A percentile compares a stretch with the other conserved stretches of the same genome.
Conservation (phyloP, 352 stramenopile species). For the Pilasporangium apinafurcum region DNA sequence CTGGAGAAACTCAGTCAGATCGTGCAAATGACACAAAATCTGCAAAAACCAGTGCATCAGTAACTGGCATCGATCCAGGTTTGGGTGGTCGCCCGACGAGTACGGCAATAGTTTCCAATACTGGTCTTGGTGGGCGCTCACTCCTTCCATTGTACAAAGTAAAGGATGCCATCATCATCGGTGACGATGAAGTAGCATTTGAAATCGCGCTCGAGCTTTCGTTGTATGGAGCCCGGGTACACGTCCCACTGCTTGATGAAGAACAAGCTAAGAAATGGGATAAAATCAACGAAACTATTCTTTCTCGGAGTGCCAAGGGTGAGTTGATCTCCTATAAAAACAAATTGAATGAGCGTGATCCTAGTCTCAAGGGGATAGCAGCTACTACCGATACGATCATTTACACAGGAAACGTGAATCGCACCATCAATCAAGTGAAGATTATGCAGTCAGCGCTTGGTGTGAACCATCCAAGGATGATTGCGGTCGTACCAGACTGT, state of each 20-base stretch:
- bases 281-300: constrained; percentile 45
- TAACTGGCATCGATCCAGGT: no score
- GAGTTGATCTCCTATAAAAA: constrained; percentile 73
- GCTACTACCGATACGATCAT: constrained; percentile 45
- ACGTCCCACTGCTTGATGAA: constrained; percentile 51
- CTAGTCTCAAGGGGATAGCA: constrained; percentile 25
- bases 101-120: constrained; percentile 16
- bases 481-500: constrained; percentile 41
- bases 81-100: constrained; percentile 5
- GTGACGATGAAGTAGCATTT: constrained; percentile 56
- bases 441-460: constrained; percentile 34
- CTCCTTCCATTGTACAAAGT: constrained; percentile 47
- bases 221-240: constrained; percentile 54
- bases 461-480: constrained; percentile 38
- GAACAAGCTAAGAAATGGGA: constrained; percentile 52
- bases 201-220: constrained; percentile 57
- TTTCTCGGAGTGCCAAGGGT: constrained; percentile 37
- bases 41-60: constrained; percentile 15
- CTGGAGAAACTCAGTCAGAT: constrained; percentile 46
- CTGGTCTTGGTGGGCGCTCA: constrained; percentile 24
- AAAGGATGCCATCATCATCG: constrained; percentile 49
- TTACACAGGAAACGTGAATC: constrained; percentile 43
- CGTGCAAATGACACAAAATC: no score
- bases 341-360: constrained; percentile 28
- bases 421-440: constrained; percentile 39